Evolutionary conservation across 768 basidiomycete genomes (phyloP).

Genomic region (Sporobolomyces roseus): DNA sequence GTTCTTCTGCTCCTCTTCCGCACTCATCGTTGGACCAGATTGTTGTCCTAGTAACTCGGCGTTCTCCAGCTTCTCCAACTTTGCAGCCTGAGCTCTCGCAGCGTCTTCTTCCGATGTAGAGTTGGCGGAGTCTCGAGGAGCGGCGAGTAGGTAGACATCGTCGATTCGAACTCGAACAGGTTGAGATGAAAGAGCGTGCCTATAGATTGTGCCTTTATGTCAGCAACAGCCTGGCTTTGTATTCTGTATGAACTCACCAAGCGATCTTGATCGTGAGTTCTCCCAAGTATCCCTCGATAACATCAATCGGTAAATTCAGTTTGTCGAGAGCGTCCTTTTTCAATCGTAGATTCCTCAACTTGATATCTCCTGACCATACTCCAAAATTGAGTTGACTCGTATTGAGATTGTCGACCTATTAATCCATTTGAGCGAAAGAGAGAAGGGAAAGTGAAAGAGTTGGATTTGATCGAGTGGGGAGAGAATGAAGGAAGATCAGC

Average conservation of each 20-base stretch:
- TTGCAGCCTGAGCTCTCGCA: constrained; percentile 71
- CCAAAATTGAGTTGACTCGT: constrained; percentile 92
- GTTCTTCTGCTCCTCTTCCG: constrained; percentile 61
- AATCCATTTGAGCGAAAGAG: background rate
- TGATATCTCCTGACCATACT: constrained; percentile 68
- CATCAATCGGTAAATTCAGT: constrained; percentile 90
- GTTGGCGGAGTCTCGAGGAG: constrained; percentile 62
- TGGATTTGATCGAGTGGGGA: constrained; percentile 55
- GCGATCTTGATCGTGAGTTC: constrained; percentile 79
- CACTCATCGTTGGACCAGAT: constrained; percentile 35
- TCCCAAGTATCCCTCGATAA: constrained; percentile 84
- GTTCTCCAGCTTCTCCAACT: constrained; percentile 80
- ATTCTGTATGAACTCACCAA: constrained; percentile 54
- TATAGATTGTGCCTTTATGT: too few relatives aligned
- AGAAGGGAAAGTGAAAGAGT: constrained; percentile 71
- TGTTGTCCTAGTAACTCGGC: constrained; percentile 63
- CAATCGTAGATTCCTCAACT: constrained; percentile 64
- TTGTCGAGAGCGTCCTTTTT: constrained; percentile 93
- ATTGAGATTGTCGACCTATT: constrained; percentile 91
- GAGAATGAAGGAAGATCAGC: background rate
- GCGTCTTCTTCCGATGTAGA: constrained; percentile 71
- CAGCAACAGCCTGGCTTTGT: too few relatives aligned
- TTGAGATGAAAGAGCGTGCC: constrained; percentile 68
- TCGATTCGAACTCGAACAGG: constrained; percentile 88
- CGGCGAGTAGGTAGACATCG: constrained; percentile 89